These are phyloP conservation scores for Sporothrix brasiliensis DNA, from an alignment of 2,329 filamentous ascomycete species.

Conservation along the genomic window DNA sequence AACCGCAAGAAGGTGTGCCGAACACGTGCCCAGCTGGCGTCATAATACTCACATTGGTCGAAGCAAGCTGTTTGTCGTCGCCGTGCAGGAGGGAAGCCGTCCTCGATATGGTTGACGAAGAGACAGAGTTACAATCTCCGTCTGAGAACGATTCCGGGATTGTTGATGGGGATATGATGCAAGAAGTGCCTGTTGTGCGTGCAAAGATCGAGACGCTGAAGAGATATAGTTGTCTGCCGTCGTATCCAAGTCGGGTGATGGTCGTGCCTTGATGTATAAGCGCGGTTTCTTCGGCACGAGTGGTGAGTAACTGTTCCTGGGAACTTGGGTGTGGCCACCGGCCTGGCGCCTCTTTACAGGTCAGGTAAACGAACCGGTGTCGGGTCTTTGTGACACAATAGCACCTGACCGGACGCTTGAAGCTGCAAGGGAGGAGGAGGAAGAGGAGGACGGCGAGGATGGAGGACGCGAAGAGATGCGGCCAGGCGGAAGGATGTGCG, in stretches of 20 bases:
- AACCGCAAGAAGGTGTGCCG: neutral
- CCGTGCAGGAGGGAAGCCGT: neutral
- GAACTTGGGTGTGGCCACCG: slow-evolving; percentile 6
- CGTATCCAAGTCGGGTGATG: neutral
- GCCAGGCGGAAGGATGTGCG: neutral
- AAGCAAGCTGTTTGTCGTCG: neutral
- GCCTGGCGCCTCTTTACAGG: neutral
- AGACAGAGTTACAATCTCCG: neutral
- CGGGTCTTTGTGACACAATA: neutral
- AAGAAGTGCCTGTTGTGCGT: neutral
- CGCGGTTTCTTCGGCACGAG: slow-evolving; percentile 19
- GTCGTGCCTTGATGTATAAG: slow-evolving; percentile 25
- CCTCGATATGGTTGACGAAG: neutral
- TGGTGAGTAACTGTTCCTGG: slow-evolving; percentile 11
- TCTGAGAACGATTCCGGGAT: neutral
- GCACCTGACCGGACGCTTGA: neutral
- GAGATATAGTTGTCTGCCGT: neutral
- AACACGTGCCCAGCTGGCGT: neutral
- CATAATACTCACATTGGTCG: slow-evolving; percentile 8
- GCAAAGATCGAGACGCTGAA: neutral
- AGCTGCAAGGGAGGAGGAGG: neutral
- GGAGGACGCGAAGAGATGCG: neutral
- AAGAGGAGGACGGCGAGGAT: neutral
- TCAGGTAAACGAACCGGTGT: neutral
- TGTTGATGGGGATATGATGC: neutral